Percentiles rank a stretch among this genome's conserved stretches.
Evolutionary conservation across 257 asterid genomes (phyloP).

Genomic region (Verbena officinalis): DNA sequence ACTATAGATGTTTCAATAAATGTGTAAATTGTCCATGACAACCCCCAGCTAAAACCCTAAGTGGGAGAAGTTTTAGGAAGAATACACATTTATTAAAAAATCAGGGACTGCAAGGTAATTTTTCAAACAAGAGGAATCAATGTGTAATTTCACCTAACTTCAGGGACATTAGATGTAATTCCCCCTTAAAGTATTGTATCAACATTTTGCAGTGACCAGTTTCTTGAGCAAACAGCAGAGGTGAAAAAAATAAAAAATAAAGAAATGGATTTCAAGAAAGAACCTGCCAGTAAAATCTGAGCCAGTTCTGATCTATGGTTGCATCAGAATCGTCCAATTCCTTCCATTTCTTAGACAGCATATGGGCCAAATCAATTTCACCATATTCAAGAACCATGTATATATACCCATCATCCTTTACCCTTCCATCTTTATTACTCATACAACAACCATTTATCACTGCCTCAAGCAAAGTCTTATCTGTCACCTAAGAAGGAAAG

Average conservation of each 20-base stretch:
- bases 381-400: conserved; percentile 98
- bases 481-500: conserved; percentile 76
- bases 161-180: no score
- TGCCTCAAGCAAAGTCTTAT: conserved; percentile 77
- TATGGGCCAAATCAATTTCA: conserved; percentile 97
- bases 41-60: no score
- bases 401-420: conserved; percentile 85
- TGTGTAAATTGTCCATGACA: no score
- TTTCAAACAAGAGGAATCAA: no score
- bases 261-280: conserved; percentile 25
- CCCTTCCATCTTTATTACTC: conserved; percentile 75
- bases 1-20: no score
- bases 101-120: no score
- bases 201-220: conserved; percentile 16
- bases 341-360: conserved; percentile 95
- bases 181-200: no score
- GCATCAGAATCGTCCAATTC: conserved; percentile 63
- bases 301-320: conserved; percentile 95
- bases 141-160: no score
- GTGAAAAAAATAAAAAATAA: conserved; percentile 33
- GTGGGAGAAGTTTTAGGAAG: no score
- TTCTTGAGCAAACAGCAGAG: conserved; percentile 18
- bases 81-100: no score
- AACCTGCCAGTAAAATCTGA: conserved; percentile 99
- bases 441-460: conserved; percentile 83